phyloP scores from a whole-genome alignment of 179 eudicot species.

The Silene vulgaris region DNA sequence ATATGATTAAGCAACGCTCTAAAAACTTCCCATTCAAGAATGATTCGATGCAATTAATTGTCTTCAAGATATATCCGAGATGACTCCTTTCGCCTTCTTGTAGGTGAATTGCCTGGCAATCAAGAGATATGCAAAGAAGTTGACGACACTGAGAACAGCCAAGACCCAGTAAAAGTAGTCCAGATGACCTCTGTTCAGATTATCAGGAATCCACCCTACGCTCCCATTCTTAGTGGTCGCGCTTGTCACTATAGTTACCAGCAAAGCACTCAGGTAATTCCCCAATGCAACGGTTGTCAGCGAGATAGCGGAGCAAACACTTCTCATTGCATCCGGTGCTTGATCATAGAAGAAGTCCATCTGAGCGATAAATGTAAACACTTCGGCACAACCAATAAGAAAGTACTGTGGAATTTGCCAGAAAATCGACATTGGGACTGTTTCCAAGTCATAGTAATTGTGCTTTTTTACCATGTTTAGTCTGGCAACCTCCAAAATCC shows the following conservation, averaged over 20 bases:
- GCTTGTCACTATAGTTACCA: constrained; percentile 33
- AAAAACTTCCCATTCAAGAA: background rate
- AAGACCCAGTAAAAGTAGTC: constrained; percentile 47
- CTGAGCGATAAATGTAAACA: constrained; percentile 40
- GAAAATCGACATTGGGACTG: constrained; percentile 40
- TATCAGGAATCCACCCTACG: constrained; percentile 47
- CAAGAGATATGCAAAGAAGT: constrained; percentile 36
- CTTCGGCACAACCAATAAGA: constrained; percentile 45
- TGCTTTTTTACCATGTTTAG: constrained; percentile 35
- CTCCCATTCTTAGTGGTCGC: constrained; percentile 36
- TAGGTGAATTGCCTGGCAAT: constrained; percentile 37
- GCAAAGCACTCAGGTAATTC: constrained; percentile 36
- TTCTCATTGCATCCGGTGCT: constrained; percentile 52
- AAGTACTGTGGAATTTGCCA: constrained; percentile 53
- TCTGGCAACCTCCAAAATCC: constrained; percentile 45
- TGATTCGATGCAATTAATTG: background rate
- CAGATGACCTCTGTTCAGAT: constrained; percentile 43
- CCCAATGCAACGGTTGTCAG: constrained; percentile 41
- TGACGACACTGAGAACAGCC: constrained; percentile 32
- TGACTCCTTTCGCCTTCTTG: constrained; percentile 33
- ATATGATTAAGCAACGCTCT: too few relatives aligned
- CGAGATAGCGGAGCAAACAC: constrained; percentile 42
- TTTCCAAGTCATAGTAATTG: constrained; percentile 34
- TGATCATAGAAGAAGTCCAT: constrained; percentile 51
- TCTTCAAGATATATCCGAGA: background rate